Base-by-base conservation (phyloP, 768 basidiomycete genomes). In the Daedaleopsis nitida region DNA sequence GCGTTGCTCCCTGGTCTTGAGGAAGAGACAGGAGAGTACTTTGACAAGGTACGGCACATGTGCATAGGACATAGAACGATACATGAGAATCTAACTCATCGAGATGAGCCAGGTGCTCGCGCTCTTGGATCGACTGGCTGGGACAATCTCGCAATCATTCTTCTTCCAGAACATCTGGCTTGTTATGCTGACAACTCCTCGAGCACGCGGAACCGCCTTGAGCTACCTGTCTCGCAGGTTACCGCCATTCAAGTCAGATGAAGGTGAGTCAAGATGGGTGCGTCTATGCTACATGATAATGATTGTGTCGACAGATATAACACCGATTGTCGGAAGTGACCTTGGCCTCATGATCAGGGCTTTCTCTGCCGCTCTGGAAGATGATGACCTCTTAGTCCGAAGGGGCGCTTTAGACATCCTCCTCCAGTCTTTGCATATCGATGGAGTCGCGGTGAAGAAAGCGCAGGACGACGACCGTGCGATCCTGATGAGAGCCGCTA, bases 141-240 rank as follows among this genome's bases (percentile, higher is more conserved):
- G 86, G 48, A 88, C 92, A 0, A 89, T 98, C 17, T 88, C 92
- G 3, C 86, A 85, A 0, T 83, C 91, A 0, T 96, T 97, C 78
- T 98, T 98, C 79, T 85, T 96, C 70, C 95, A 98, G 73, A 98
- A 95, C 64, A 80, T 98, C 38, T 98, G 96, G 91, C 81, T 98
- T 35, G 84, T 92, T 51, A 91, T 98, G 84, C 80, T 98, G 56
- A 97, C 96, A 0, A 88, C 91, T 13, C 89, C 95, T 0, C 82
- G 88, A 23, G 88, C 91, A 17, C 87, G 97, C 44, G 89, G 91
- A 32, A 89, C 94, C 0, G 87, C 95, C 0, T 78, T 98, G 32
- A 96, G 92, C 72, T 94, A 94, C 72, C 84, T 99, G 17, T 81
- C 88, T 8, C 85, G 92, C 32, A 83, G 94, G 21, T 73, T 98